Conservation (phyloP, 768 basidiomycete species). For the Mycena filopes region DNA sequence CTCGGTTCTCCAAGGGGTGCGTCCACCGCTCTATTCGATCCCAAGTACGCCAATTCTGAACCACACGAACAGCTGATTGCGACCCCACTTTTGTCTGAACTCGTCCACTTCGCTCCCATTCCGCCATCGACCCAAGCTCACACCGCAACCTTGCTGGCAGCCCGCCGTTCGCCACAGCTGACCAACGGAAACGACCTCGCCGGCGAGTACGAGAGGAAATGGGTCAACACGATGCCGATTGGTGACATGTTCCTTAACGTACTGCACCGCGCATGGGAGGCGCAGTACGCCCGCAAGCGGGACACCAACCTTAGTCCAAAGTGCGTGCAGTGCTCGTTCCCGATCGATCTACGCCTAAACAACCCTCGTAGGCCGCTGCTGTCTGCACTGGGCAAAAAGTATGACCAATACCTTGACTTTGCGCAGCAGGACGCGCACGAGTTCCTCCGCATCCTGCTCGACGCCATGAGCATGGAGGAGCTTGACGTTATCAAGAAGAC, state of each 20-base stretch:
- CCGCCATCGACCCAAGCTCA: slow-evolving; percentile 53
- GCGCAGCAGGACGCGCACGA: slow-evolving; percentile 98
- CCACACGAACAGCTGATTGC: slow-evolving; percentile 67
- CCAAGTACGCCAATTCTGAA: slow-evolving; percentile 27
- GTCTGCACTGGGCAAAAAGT: slow-evolving; percentile 78
- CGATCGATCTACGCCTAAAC: slow-evolving; percentile 6
- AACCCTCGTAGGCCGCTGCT: slow-evolving; percentile 64
- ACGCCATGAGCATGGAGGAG: slow-evolving; percentile 96
- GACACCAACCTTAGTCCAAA: slow-evolving; percentile 69
- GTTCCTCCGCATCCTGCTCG: slow-evolving; percentile 87
- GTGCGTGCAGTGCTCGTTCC: slow-evolving; percentile 52
- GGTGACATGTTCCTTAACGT: slow-evolving; percentile 74
- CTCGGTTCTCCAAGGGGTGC: slow-evolving; percentile 88
- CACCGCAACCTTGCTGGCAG: slow-evolving; percentile 51
- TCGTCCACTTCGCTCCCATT: slow-evolving; percentile 65
- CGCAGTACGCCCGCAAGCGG: slow-evolving; percentile 61
- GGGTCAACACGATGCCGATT: slow-evolving; percentile 72
- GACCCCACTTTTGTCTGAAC: slow-evolving; percentile 67
- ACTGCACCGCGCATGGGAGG: slow-evolving; percentile 71
- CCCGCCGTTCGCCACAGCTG: slow-evolving; percentile 71
- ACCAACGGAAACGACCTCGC: slow-evolving; percentile 72
- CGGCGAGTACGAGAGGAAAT: slow-evolving; percentile 60
- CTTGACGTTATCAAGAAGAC: slow-evolving; percentile 88
- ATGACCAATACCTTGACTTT: slow-evolving; percentile 95
- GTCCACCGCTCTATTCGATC: slow-evolving; percentile 54